Conservation (phyloP, 768 basidiomycete species). For the Pleurotus citrinopileatus region DNA sequence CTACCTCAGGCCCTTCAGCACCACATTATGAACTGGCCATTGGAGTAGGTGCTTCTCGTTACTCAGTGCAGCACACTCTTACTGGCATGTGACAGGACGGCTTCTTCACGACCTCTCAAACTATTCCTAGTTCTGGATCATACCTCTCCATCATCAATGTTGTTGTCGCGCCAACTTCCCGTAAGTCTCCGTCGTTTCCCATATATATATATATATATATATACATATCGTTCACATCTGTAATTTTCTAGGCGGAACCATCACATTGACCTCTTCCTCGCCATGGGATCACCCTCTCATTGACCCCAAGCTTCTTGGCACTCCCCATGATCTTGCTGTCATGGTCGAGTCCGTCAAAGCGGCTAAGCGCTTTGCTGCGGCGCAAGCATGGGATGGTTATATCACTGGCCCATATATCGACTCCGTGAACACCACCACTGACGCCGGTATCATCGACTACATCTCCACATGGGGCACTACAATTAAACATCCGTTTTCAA, state of each 20-base stretch:
- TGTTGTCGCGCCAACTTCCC: conserved; percentile 32
- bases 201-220: neutral
- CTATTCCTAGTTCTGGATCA: conserved; percentile 22
- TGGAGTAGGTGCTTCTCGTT: conserved; percentile 19
- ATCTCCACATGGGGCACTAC: conserved; percentile 17
- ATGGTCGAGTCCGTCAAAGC: conserved; percentile 25
- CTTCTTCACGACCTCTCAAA: conserved; percentile 3
- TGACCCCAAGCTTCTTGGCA: conserved; percentile 18
- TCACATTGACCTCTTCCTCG: conserved; percentile 22
- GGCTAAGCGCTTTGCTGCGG: conserved; percentile 22
- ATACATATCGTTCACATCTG: neutral
- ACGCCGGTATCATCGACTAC: conserved; percentile 21
- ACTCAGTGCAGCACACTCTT: conserved; percentile 9
- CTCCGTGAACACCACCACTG: conserved; percentile 21
- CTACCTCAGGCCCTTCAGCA: conserved; percentile 30
- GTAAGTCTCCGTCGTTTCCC: conserved; percentile 14
- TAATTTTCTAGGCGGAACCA: conserved; percentile 26
- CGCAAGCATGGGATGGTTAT: conserved; percentile 25
- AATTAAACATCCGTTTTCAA: conserved; percentile 25
- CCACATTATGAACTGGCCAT: conserved; percentile 34
- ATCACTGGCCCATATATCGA: conserved; percentile 19
- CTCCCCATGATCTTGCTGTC: conserved; percentile 20
- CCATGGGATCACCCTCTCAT: conserved; percentile 25
- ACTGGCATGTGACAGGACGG: neutral
- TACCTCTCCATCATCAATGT: conserved; percentile 25